phyloP scores from a whole-genome alignment of 2,329 filamentous ascomycete species.

The Leptographium wingfieldii region DNA sequence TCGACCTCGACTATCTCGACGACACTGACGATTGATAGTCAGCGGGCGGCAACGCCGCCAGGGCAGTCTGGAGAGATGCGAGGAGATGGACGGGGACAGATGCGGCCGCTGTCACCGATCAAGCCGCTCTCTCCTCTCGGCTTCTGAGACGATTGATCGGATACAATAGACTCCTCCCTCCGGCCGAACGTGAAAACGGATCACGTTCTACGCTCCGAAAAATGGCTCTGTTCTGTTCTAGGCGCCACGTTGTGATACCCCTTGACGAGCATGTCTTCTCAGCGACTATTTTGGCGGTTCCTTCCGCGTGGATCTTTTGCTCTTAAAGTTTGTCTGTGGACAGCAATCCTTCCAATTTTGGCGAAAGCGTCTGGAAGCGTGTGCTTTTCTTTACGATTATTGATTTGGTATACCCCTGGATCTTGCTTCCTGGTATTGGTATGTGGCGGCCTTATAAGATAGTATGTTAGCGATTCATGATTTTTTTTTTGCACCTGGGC shows the following conservation, averaged over 20 bases:
- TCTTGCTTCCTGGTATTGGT: slow-evolving; percentile 9
- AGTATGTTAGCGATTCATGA: background rate
- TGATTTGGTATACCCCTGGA: slow-evolving; percentile 16
- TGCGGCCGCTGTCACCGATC: slow-evolving; percentile 51
- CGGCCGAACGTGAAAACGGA: background rate
- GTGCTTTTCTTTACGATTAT: slow-evolving; percentile 1
- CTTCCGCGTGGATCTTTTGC: background rate
- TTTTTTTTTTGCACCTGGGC: background rate
- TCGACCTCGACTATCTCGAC: slow-evolving; percentile 33
- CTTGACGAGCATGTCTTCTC: slow-evolving; percentile 3
- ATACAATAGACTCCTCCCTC: background rate
- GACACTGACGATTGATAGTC: slow-evolving; percentile 32
- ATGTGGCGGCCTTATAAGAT: slow-evolving; percentile 8
- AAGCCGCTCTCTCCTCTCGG: slow-evolving; percentile 52
- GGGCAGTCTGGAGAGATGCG: slow-evolving; percentile 31
- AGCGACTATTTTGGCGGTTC: background rate
- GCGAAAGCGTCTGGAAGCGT: background rate
- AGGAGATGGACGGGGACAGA: slow-evolving; percentile 18
- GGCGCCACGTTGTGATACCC: background rate
- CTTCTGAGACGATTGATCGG: slow-evolving; percentile 24
- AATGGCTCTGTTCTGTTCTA: background rate
- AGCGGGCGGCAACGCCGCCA: slow-evolving; percentile 23
- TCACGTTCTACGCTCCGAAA: background rate
- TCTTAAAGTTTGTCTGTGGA: background rate
- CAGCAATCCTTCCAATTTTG: background rate